Conservation (phyloP, 1,284 basidiomycete species). For the Trichosporon ovoides region DNA sequence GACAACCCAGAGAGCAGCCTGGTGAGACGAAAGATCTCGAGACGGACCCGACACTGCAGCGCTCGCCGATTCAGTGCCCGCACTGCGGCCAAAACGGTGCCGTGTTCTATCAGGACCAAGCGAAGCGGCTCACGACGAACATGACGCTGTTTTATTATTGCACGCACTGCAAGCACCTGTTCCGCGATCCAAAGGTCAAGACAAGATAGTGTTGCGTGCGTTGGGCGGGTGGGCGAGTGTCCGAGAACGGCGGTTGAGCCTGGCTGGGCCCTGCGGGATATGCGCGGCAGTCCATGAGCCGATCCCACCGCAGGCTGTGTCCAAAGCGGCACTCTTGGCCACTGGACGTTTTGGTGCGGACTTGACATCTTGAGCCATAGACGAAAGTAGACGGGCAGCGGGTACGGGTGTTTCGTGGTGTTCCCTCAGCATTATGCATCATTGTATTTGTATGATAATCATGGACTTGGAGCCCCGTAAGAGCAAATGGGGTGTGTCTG, state of each 20-base stretch:
- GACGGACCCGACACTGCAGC: constrained; percentile 75
- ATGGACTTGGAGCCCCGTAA: neutral
- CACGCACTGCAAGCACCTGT: constrained; percentile 72
- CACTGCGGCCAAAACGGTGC: constrained; percentile 54
- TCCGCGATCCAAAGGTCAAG: constrained; percentile 58
- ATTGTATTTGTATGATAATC: neutral
- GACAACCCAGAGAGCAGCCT: constrained; percentile 68
- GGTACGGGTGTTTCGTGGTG: neutral
- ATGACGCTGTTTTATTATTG: constrained; percentile 88
- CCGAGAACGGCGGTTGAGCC: neutral
- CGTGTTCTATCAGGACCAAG: constrained; percentile 91
- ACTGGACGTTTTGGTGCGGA: too few species aligned
- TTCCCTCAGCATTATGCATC: neutral
- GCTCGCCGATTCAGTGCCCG: constrained; percentile 49
- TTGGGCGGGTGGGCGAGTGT: neutral
- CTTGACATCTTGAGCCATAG: too few species aligned
- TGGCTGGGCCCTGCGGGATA: too few species aligned
- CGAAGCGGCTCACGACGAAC: constrained; percentile 75
- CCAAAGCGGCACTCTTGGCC: too few species aligned
- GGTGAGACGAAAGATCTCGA: constrained; percentile 87
- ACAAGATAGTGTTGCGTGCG: neutral
- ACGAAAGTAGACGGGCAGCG: too few species aligned
- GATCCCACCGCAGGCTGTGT: too few species aligned
- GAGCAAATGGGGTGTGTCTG: neutral
- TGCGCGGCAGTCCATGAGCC: too few species aligned